Conservation (phyloP, 805 yeast species). For the Monosporozyma aerobia region DNA sequence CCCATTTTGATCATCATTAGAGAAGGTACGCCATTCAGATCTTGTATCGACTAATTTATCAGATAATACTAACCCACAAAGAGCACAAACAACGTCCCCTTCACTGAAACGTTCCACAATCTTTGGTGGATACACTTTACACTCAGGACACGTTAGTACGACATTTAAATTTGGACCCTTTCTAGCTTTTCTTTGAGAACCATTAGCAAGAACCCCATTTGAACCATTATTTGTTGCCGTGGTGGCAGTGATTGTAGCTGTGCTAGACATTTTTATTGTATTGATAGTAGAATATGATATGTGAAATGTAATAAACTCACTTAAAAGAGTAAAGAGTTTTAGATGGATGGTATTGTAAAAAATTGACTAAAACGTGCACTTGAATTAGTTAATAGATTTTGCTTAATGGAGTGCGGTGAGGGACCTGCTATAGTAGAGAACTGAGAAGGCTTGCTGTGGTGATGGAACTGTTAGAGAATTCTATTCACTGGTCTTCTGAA, state of each 20-base stretch:
- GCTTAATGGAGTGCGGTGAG: background rate
- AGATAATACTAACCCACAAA: constrained; percentile 89
- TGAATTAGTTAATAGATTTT: background rate
- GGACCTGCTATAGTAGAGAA: background rate
- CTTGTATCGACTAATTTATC: constrained; percentile 90
- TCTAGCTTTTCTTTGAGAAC: constrained; percentile 5
- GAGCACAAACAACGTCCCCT: constrained; percentile 97
- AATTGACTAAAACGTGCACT: background rate
- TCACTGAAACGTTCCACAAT: constrained; percentile 90
- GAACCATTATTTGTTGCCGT: background rate
- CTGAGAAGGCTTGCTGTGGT: background rate
- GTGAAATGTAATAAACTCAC: background rate
- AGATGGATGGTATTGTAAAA: background rate
- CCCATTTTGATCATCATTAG: constrained; percentile 95
- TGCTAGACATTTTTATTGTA: background rate
- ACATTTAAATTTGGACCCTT: constrained; percentile 79
- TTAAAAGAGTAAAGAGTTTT: background rate
- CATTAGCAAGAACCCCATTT: background rate
- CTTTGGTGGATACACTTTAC: constrained; percentile 92
- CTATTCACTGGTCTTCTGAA: background rate
- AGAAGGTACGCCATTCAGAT: constrained; percentile 97
- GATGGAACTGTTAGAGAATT: background rate
- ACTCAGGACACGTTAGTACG: constrained; percentile 88
- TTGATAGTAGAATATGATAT: background rate
- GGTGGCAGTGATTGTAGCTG: background rate